Conservation (phyloP, 768 basidiomycete species). For the Candolleomyces efflorescens region DNA sequence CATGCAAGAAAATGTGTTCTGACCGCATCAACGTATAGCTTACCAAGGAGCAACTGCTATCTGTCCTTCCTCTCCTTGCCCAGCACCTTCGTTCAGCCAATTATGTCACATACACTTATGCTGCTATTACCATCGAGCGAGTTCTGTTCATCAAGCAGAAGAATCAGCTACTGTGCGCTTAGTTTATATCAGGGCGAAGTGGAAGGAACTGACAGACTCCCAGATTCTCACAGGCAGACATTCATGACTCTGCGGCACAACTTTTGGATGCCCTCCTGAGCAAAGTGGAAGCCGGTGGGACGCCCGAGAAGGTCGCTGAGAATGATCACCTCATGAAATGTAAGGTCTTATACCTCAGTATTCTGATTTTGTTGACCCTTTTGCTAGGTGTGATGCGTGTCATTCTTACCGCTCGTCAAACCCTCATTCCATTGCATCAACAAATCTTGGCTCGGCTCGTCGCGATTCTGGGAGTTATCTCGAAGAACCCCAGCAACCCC, state of each 20-base stretch:
- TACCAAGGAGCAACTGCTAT: conserved; percentile 89
- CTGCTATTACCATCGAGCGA: conserved; percentile 96
- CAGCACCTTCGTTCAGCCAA: conserved; percentile 78
- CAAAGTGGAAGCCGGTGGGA: conserved; percentile 74
- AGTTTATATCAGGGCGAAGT: conserved; percentile 23
- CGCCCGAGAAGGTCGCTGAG: conserved; percentile 91
- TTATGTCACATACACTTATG: conserved; percentile 94
- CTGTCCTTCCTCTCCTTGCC: conserved; percentile 83
- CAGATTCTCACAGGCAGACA: conserved; percentile 86
- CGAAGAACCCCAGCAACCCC: conserved; percentile 96
- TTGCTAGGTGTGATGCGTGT: conserved; percentile 86
- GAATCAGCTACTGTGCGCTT: conserved; percentile 57
- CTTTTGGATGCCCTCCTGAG: conserved; percentile 68
- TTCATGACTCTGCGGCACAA: conserved; percentile 75
- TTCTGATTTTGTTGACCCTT: conserved; percentile 1
- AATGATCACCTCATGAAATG: conserved; percentile 99
- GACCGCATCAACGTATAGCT: conserved; percentile 42
- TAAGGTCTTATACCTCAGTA: conserved; percentile 31
- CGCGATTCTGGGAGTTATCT: conserved; percentile 78
- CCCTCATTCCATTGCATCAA: conserved; percentile 65
- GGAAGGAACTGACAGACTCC: conserved; percentile 1
- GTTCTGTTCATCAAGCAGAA: conserved; percentile 88
- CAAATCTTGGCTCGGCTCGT: conserved; percentile 71
- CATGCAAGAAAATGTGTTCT: background rate
- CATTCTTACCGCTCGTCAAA: conserved; percentile 82